These are phyloP conservation scores for Vanrija sp. DNA, from an alignment of 1,284 basidiomycete species.

Conservation along the genomic window DNA sequence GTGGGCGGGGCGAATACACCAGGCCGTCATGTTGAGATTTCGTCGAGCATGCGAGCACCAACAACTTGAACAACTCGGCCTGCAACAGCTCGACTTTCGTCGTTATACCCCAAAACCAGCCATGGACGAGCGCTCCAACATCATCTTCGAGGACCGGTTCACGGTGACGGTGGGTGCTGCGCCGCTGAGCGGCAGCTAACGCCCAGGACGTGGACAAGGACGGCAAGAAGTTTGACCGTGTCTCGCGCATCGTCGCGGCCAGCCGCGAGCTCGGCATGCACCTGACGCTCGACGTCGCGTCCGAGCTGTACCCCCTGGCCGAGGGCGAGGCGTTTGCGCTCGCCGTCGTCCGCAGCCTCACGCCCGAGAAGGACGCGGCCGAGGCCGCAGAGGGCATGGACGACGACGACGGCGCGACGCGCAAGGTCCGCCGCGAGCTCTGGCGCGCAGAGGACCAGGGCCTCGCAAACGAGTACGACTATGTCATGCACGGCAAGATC, in stretches of 20 bases:
- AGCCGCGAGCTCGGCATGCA: constrained; percentile 87
- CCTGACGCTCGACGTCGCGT: constrained; percentile 84
- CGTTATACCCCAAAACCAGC: neutral
- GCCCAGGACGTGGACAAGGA: constrained; percentile 68
- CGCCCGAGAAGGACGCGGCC: constrained; percentile 58
- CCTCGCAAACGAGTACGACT: constrained; percentile 93
- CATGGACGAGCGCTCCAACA: constrained; percentile 33
- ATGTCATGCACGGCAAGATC: constrained; percentile 99
- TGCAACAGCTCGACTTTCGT: too few species aligned
- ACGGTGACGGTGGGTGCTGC: constrained; percentile 59
- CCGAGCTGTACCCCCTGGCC: constrained; percentile 74
- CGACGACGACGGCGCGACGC: constrained; percentile 39
- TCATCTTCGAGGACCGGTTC: constrained; percentile 83
- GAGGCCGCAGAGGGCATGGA: constrained; percentile 50
- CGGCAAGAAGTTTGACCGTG: constrained; percentile 69
- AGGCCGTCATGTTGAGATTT: neutral
- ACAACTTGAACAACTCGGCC: neutral
- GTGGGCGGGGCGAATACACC: neutral
- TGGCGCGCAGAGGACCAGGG: constrained; percentile 71
- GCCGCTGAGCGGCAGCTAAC: neutral
- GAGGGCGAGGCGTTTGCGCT: constrained; percentile 73
- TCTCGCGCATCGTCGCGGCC: constrained; percentile 77
- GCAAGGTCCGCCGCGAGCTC: constrained; percentile 82
- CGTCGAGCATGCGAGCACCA: neutral
- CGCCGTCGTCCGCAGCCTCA: constrained; percentile 75